Evolutionary conservation across 805 yeast genomes (phyloP).

Genomic region (Starmera dryadoides): DNA sequence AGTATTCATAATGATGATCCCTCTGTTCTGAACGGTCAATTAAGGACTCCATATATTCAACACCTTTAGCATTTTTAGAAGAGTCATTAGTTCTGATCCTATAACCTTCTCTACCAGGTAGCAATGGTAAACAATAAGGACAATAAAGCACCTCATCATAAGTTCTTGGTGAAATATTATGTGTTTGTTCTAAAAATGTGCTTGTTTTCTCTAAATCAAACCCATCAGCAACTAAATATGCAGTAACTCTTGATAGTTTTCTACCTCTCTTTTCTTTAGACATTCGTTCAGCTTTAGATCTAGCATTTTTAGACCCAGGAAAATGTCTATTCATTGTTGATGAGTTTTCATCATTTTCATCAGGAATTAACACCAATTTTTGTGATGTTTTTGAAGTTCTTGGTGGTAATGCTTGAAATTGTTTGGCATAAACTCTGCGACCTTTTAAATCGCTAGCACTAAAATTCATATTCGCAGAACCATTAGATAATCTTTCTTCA

Average conservation of each 20-base stretch:
- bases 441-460: constrained; percentile 6
- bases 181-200: constrained; percentile 57
- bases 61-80: constrained; percentile 30
- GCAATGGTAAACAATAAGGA: constrained; percentile 78
- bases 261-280: constrained; percentile 38
- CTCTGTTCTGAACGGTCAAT: constrained; percentile 78
- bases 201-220: constrained; percentile 59
- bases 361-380: constrained; percentile 79
- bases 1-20: constrained; percentile 89
- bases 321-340: neutral
- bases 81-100: constrained; percentile 61
- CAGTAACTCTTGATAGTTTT: constrained; percentile 79
- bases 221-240: constrained; percentile 83
- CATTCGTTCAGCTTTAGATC: constrained; percentile 44
- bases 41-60: constrained; percentile 59
- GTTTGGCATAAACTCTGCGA: constrained; percentile 31
- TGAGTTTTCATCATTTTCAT: constrained; percentile 19
- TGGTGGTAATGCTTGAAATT: constrained; percentile 50
- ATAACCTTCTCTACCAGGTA: constrained; percentile 78
- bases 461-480: constrained; percentile 17
- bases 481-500: constrained; percentile 34
- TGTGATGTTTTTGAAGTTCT: constrained; percentile 85
- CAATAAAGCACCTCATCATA: constrained; percentile 93
- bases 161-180: constrained; percentile 76
- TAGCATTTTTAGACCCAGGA: constrained; percentile 2